These are phyloP conservation scores for Xylaria cubensis DNA, from an alignment of 495 filamentous ascomycete genomes.

Conservation along the genomic window DNA sequence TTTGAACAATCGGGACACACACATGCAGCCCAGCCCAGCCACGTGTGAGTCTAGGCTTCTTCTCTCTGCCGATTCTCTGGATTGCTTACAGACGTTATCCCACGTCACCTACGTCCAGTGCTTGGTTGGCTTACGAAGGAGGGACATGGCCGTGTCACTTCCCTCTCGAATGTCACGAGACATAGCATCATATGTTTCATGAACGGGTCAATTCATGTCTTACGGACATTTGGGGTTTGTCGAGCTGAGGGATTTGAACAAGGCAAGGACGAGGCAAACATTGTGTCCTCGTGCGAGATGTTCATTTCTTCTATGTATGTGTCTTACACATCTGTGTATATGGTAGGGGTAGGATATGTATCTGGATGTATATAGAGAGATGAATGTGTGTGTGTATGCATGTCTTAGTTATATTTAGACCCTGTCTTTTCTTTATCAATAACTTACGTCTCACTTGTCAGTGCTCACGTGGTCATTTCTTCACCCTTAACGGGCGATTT, in stretches of 20 bases:
- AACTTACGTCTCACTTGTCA: background rate
- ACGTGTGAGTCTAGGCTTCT: constrained; percentile 12
- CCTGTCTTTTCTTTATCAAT: background rate
- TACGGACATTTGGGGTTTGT: background rate
- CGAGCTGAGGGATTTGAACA: background rate
- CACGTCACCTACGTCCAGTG: background rate
- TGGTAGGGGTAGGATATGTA: background rate
- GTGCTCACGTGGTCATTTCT: background rate
- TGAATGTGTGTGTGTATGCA: background rate
- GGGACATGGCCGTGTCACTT: background rate
- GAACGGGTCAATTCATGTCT: background rate
- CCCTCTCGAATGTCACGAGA: constrained; percentile 7
- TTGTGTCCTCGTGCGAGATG: background rate
- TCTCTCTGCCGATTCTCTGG: background rate
- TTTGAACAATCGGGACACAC: background rate
- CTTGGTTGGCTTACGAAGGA: background rate
- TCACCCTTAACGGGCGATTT: background rate
- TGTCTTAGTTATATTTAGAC: background rate
- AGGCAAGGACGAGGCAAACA: background rate
- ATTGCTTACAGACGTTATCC: background rate
- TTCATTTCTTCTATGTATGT: background rate
- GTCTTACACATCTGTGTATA: too few relatives aligned
- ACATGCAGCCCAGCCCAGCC: constrained; percentile 5
- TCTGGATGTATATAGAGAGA: background rate
- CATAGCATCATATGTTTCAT: constrained; percentile 4